phyloP scores from a whole-genome alignment of 768 basidiomycete species.

The Termitomyces titanicus region DNA sequence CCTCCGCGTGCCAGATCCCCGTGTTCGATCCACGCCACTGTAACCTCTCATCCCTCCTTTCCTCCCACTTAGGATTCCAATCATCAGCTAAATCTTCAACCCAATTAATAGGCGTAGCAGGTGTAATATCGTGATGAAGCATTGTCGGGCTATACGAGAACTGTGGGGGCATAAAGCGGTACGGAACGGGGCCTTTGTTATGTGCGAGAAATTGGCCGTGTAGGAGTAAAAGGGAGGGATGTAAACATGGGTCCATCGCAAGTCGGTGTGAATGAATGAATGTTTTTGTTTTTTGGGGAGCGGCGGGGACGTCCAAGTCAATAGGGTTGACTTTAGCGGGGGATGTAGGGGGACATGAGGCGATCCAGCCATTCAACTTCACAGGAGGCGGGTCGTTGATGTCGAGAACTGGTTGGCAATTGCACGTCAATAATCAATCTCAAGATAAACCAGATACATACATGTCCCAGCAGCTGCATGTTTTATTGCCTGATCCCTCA shows the following conservation, averaged over 20 bases:
- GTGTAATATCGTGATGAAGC: slow-evolving; percentile 50
- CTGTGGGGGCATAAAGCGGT: slow-evolving; percentile 38
- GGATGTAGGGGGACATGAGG: slow-evolving; percentile 31
- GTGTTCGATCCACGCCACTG: slow-evolving; percentile 75
- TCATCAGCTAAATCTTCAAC: slow-evolving; percentile 32
- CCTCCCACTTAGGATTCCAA: slow-evolving; percentile 53
- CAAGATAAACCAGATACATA: slow-evolving; percentile 16
- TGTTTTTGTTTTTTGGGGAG: slow-evolving; percentile 24
- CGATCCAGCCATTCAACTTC: slow-evolving; percentile 31
- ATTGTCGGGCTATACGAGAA: slow-evolving; percentile 46
- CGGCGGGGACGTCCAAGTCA: slow-evolving; percentile 18
- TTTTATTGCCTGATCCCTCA: slow-evolving; percentile 27
- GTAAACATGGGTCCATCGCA: slow-evolving; percentile 45
- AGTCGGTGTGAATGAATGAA: slow-evolving; percentile 44
- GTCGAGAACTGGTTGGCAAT: neutral
- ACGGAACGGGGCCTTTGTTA: slow-evolving; percentile 38
- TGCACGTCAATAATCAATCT: too few species aligned
- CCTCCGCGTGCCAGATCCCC: slow-evolving; percentile 45
- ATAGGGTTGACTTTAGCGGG: slow-evolving; percentile 25
- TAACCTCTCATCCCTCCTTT: slow-evolving; percentile 51
- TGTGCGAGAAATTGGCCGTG: slow-evolving; percentile 54
- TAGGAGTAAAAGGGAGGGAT: slow-evolving; percentile 32
- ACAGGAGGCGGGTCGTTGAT: slow-evolving; percentile 20
- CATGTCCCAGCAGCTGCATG: slow-evolving; percentile 35
- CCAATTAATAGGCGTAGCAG: slow-evolving; percentile 44